Base-by-base conservation (phyloP, 2,329 filamentous ascomycete genomes). In the Epichloe glyceriae region DNA sequence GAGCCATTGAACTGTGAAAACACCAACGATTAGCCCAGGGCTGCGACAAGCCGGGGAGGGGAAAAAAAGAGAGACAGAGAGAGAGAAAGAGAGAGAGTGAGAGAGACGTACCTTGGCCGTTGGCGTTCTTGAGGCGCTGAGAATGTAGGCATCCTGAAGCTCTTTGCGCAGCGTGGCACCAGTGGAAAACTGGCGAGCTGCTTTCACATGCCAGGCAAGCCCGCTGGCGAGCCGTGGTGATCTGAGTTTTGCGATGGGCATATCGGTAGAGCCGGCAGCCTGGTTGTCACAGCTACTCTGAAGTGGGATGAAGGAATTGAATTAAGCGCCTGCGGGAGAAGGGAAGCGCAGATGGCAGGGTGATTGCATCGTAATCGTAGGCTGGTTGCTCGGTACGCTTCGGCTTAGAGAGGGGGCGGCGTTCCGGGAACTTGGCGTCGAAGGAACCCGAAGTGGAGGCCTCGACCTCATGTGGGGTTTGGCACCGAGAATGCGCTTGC, bases 141-240 rank as follows among this genome's bases (percentile, higher is more conserved):
- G 69, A 59, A 98, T 97, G 69, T 97, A 98, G 46, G 87, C 91
- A 67, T 96, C 89, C 62, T 86, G 83, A 50, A 95, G 78, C 64
- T 95, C 85, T 68, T 83, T 73, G 54, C 67, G 68, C 37, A 73
- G 62, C n/a, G 65, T 59, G 40, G 67, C 53, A 48, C 66, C 63
- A 14, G 67, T 70, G 37, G 75, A 76, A 59, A 79, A 78, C 49
- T 64, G 65, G 49, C 75, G 72, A 48, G 64, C 60, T 34, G 68
- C 56, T 52, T 63, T 67, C 61, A 68, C 63, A 64, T 71, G 69
- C 57, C 64, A 62, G 47, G 63, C 63, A n/a, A 70, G 55, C 54
- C 66, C 65, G 55, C 63, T 59, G 44, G 64, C 56, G 48, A 67
- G 57, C 53, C 62, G 60, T 51, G 64, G 60, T 41, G 67, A 61